Conservation (phyloP, 2,329 filamentous ascomycete genomes). For the Claviceps pusilla region DNA sequence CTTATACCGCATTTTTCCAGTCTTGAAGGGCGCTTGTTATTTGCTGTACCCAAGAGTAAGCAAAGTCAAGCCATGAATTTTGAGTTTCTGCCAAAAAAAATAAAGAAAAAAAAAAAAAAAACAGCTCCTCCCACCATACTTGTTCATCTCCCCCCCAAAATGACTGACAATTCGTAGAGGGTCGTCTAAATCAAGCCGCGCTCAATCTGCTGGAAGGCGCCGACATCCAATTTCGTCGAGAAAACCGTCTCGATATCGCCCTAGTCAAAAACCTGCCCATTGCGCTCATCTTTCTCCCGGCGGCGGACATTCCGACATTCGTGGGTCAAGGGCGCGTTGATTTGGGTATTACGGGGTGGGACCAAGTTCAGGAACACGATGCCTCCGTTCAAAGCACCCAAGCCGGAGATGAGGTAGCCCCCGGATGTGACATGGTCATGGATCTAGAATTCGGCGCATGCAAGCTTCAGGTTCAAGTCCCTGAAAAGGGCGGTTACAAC, state of each 20-base stretch:
- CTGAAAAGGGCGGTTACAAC: conserved; percentile 60
- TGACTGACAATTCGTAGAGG: conserved; percentile 39
- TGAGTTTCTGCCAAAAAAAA: neutral
- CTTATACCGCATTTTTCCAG: conserved; percentile 27
- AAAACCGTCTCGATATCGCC: conserved; percentile 90
- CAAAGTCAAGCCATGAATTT: conserved; percentile 11
- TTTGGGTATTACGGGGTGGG: conserved; percentile 83
- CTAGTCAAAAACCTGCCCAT: conserved; percentile 94
- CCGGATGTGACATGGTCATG: conserved; percentile 70
- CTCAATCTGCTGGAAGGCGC: conserved; percentile 84
- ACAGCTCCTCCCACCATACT: neutral
- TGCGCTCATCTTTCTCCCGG: conserved; percentile 90
- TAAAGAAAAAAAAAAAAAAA: too few species aligned
- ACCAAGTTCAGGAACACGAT: conserved; percentile 86
- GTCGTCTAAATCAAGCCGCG: conserved; percentile 73
- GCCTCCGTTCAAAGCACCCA: conserved; percentile 40
- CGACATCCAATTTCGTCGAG: conserved; percentile 91
- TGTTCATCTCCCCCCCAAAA: neutral
- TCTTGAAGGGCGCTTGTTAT: conserved; percentile 82
- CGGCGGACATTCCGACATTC: conserved; percentile 93
- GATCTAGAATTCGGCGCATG: conserved; percentile 83
- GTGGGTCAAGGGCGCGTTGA: conserved; percentile 90
- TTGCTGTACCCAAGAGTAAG: conserved; percentile 96
- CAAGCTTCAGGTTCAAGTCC: conserved; percentile 93
- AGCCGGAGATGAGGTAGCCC: conserved; percentile 28